Conservation (phyloP, 1,139 yeast species). For the Taphrina flavorubra region DNA sequence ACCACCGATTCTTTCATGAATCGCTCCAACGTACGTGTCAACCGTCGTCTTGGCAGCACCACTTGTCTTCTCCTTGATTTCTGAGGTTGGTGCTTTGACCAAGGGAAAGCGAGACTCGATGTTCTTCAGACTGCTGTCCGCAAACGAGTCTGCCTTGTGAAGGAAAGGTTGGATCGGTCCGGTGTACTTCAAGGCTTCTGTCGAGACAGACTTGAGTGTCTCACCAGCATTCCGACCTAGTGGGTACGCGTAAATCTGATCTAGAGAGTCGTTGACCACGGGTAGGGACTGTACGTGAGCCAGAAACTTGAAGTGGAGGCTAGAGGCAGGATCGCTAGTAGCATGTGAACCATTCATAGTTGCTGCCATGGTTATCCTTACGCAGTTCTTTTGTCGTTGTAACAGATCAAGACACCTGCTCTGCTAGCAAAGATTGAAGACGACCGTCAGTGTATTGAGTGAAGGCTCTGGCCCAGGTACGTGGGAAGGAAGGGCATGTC, state of each 20-base stretch:
- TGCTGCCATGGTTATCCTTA: slow-evolving; percentile 6
- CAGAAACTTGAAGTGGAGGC: slow-evolving; percentile 25
- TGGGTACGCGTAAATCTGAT: slow-evolving; percentile 28
- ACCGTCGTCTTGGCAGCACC: slow-evolving; percentile 42
- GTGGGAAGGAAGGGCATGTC: neutral
- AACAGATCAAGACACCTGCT: no score
- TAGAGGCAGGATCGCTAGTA: slow-evolving; percentile 5
- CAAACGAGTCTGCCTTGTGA: slow-evolving; percentile 37
- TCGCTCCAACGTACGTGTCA: slow-evolving; percentile 39
- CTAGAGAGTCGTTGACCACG: slow-evolving; percentile 37
- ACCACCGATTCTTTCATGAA: slow-evolving; percentile 29
- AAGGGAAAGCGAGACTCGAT: slow-evolving; percentile 36
- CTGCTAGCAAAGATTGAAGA: no score
- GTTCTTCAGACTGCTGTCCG: slow-evolving; percentile 28
- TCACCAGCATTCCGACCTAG: slow-evolving; percentile 32
- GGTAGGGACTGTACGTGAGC: slow-evolving; percentile 37
- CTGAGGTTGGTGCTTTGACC: slow-evolving; percentile 35
- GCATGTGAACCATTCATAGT: slow-evolving; percentile 14
- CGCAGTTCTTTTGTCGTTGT: no score
- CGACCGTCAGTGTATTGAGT: no score
- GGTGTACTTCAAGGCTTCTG: slow-evolving; percentile 17
- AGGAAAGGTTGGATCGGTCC: slow-evolving; percentile 38
- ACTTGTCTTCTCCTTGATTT: slow-evolving; percentile 37
- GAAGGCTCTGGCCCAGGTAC: no score
- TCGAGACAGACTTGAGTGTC: slow-evolving; percentile 20